A percentile compares a stretch with the other conserved stretches of the same genome.
These are phyloP conservation scores for Podospora pseudopauciseta DNA, from an alignment of 495 filamentous ascomycete species.

Conservation along the genomic window DNA sequence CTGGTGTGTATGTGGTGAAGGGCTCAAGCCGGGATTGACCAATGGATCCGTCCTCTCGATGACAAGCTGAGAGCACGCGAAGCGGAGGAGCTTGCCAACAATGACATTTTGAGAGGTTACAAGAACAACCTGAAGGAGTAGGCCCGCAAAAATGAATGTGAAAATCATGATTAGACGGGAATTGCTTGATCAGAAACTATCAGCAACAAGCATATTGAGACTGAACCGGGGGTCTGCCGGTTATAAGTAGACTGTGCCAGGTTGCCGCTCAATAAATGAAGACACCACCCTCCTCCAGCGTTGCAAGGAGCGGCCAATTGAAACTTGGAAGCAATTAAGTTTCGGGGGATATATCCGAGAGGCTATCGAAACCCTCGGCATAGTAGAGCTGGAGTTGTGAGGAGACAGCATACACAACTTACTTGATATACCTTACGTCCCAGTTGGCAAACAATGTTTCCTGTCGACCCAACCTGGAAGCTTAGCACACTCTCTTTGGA, in stretches of 20 bases:
- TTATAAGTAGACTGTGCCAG: not conserved
- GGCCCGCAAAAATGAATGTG: not conserved
- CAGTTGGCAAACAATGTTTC: no score
- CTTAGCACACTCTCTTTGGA: no score
- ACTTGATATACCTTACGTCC: no score
- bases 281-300: not conserved
- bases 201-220: not conserved
- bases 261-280: not conserved
- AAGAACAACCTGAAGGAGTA: no score
- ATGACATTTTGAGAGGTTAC: not conserved
- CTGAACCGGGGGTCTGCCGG: not conserved
- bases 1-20: slow-evolving; percentile 40
- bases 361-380: not conserved
- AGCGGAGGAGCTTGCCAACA: slow-evolving; percentile 27
- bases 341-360: not conserved
- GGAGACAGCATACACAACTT: no score
- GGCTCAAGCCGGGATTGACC: slow-evolving; percentile 34
- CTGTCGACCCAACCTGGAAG: no score
- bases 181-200: no score
- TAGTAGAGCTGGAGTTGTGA: no score
- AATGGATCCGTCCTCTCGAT: slow-evolving; percentile 39
- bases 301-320: not conserved
- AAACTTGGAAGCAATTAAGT: not conserved
- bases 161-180: not conserved
- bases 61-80: slow-evolving; percentile 42